These are phyloP conservation scores for Argentina anserina DNA, from an alignment of 306 rosid genomes.

Conservation along the genomic window DNA sequence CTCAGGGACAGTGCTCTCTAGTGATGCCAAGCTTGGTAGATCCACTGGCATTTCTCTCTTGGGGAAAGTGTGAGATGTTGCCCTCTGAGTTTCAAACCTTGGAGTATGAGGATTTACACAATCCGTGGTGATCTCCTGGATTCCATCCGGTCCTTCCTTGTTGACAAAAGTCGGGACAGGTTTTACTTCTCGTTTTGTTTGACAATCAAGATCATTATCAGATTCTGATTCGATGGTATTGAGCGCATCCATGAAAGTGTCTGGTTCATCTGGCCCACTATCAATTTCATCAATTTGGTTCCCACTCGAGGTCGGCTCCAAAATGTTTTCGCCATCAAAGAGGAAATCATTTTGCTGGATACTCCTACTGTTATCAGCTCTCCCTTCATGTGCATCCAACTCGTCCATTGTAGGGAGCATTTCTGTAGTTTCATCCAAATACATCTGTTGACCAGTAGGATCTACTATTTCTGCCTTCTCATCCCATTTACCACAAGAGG, in stretches of 20 bases:
- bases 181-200: constrained; percentile 63
- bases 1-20: constrained; percentile 21
- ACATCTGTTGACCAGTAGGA: constrained; percentile 35
- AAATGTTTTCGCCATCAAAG: constrained; percentile 38
- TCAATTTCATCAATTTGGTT: constrained; percentile 58
- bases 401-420: constrained; percentile 30
- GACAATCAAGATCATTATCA: constrained; percentile 73
- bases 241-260: constrained; percentile 83
- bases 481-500: constrained; percentile 84
- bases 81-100: constrained; percentile 33
- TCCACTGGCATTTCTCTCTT: constrained; percentile 27
- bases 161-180: constrained; percentile 22
- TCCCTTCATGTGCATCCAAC: constrained; percentile 33
- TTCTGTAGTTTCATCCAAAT: constrained; percentile 40
- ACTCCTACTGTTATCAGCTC: constrained; percentile 31
- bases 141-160: constrained; percentile 37
- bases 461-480: constrained; percentile 87
- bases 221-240: constrained; percentile 84
- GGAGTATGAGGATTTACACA: constrained; percentile 35
- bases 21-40: constrained; percentile 22
- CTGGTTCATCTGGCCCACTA: constrained; percentile 84
- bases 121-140: constrained; percentile 32
- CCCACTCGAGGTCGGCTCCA: constrained; percentile 31
- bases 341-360: constrained; percentile 34
- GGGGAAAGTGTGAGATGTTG: constrained; percentile 31